Conservation (phyloP, 805 yeast genomes). For the Candida broadrunensis region DNA sequence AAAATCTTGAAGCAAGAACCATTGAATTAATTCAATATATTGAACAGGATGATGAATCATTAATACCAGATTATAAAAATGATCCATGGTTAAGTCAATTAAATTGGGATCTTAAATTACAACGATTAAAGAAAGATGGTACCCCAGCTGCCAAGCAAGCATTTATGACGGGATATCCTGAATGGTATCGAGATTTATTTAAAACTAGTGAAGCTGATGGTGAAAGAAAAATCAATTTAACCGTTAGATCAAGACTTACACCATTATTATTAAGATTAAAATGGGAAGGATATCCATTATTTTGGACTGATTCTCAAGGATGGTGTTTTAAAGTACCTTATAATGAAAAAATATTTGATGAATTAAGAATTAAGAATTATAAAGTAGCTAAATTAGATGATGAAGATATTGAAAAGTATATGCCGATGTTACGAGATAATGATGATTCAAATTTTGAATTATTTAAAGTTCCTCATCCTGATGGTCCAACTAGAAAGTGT, state of each 20-base stretch:
- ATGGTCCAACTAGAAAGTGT: conserved; percentile 72
- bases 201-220: conserved; percentile 31
- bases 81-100: conserved; percentile 93
- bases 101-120: conserved; percentile 75
- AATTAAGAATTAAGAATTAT: conserved; percentile 39
- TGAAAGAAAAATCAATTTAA: conserved; percentile 49
- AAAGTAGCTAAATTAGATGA: conserved; percentile 23
- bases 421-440: conserved; percentile 20
- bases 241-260: conserved; percentile 70
- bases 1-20: conserved; percentile 58
- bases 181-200: conserved; percentile 76
- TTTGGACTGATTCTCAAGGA: conserved; percentile 77
- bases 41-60: conserved; percentile 26
- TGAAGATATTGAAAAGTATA: conserved; percentile 22
- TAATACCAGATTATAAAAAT: conserved; percentile 31
- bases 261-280: conserved; percentile 72
- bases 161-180: conserved; percentile 85
- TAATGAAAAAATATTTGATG: conserved; percentile 23
- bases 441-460: conserved; percentile 26
- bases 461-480: conserved; percentile 86
- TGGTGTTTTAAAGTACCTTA: conserved; percentile 80
- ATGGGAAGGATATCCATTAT: conserved; percentile 83
- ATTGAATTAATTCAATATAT: conserved; percentile 48
- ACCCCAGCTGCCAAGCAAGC: conserved; percentile 65
- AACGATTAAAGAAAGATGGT: conserved; percentile 65